phyloP scores from a whole-genome alignment of 176 grass and related monocot genomes.

The Carex littledalei region DNA sequence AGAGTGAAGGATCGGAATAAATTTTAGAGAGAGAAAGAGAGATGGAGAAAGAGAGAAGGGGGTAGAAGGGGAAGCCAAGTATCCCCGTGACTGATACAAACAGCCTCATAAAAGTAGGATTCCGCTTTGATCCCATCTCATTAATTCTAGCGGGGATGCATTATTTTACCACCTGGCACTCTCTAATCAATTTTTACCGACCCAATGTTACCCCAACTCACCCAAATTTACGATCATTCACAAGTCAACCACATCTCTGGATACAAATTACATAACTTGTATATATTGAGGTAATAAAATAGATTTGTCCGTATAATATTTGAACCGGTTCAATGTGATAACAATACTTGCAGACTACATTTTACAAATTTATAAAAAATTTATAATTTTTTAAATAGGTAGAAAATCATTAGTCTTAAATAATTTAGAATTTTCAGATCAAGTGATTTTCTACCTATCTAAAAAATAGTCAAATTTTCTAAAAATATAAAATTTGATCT shows the following conservation, averaged over 20 bases:
- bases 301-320: no score
- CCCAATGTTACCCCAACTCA: not conserved
- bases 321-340: no score
- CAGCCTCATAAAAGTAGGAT: slow-evolving; percentile 29
- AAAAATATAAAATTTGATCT: no score
- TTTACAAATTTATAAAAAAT: no score
- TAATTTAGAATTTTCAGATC: no score
- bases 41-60: not conserved
- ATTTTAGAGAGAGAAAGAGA: slow-evolving; percentile 21
- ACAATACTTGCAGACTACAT: no score
- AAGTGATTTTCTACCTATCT: no score
- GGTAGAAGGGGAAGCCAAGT: slow-evolving; percentile 25
- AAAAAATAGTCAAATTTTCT: no score
- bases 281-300: no score
- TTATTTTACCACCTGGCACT: not conserved
- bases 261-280: not conserved
- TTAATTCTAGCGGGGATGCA: slow-evolving; percentile 15
- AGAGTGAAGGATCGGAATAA: slow-evolving; percentile 16
- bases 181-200: slow-evolving; percentile 6
- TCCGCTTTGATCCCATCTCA: slow-evolving; percentile 21
- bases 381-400: no score
- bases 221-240: not conserved
- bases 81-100: slow-evolving; percentile 37
- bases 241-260: not conserved
- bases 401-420: no score